Percentiles rank a stretch among this genome's conserved stretches.
These are phyloP conservation scores for Neoscytalidium dimidiatum DNA, from an alignment of 2,329 filamentous ascomycete species.

Conservation along the genomic window DNA sequence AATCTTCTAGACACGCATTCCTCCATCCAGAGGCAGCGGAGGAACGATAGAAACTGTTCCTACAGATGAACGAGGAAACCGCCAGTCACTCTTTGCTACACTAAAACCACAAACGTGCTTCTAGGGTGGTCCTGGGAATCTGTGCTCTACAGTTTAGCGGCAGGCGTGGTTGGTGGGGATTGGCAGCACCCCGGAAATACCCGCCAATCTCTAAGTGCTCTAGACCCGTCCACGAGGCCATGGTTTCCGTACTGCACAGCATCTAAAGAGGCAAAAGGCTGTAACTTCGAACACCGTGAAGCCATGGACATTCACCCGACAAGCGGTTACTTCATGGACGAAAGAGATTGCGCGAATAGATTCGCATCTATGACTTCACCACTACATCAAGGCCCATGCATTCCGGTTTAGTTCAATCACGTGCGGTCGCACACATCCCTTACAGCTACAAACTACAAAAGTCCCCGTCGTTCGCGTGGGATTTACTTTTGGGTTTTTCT, in stretches of 20 bases:
- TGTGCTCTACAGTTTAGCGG: too few species aligned
- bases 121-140: too few species aligned
- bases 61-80: too few species aligned
- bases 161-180: neutral
- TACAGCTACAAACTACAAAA: neutral
- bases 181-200: neutral
- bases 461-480: neutral
- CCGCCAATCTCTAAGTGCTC: neutral
- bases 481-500: neutral
- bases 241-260: neutral
- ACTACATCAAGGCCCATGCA: neutral
- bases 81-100: too few species aligned
- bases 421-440: neutral
- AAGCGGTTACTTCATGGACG: neutral
- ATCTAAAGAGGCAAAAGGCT: neutral
- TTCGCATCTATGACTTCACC: slow-evolving; percentile 9
- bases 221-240: neutral
- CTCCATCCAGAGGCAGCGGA: too few species aligned
- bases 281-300: neutral
- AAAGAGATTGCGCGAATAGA: neutral
- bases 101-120: too few species aligned
- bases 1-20: too few species aligned
- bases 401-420: neutral
- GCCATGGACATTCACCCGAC: neutral
- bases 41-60: too few species aligned